Base-by-base conservation (phyloP, 2,329 filamentous ascomycete species). In the Chaetomium strumarium region DNA sequence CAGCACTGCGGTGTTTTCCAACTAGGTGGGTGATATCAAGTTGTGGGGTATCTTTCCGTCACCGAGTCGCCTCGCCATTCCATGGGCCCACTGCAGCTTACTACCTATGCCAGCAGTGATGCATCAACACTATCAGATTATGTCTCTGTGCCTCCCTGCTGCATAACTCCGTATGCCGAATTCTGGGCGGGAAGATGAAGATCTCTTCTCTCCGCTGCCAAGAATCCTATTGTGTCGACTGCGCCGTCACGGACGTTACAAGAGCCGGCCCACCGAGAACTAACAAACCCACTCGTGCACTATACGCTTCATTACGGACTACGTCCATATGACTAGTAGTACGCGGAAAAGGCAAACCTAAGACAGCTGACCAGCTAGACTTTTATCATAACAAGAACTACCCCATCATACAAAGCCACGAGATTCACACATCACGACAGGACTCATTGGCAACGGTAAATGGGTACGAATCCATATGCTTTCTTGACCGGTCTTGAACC, bases 121-220 rank as follows among this genome's bases (percentile, higher is more conserved):
- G 49, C 45, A 36, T 20, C 52, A 33, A 11, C 13, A 11, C 9
- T 12, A 34, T 5, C 11, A 34, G n/a, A n/a, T n/a, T n/a, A 14
- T 11, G 11, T 34, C 33, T n/a, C 33, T 34, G 33, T 34, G 33
- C 13, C 33, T 34, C 33, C 33, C 33, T 24, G 24, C 24, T 24
- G 24, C 24, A 24, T 24, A 24, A 7, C 24, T 24, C 4, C 24
- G 24, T 24, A 24, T 24, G 24, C 24, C 24, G 7, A 24, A 24
- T 24, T 55, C 49, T 50, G 38, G 46, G 41, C 16, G 34, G n/a
- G 31, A 46, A 46, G 37, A 56, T 56, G 54, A 43, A 40, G 42
- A 56, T 55, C 53, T 52, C 46, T 51, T 17, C 16, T 30, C 37
- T 37, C 31, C 13, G 40, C 42, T 31, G 55, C 55, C 55, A 53